Evolutionary conservation across 2,329 filamentous ascomycete genomes (phyloP).

Genomic region (Sclerotinia minor): DNA sequence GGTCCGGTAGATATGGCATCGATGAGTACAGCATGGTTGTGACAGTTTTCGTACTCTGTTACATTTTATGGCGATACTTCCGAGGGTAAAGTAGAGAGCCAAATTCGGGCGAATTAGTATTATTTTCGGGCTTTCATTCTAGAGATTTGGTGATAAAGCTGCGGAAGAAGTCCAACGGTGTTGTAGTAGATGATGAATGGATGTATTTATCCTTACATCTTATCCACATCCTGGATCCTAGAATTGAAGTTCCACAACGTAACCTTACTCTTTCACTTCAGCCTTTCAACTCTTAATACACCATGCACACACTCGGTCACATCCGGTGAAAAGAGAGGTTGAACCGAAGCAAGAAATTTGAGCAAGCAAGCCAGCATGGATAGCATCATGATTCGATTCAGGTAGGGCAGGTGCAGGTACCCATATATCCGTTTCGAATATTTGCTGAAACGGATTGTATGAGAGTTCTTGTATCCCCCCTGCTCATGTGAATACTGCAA

Average conservation of each 20-base stretch:
- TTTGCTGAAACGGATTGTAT: conserved; percentile 16
- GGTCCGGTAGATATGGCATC: background rate
- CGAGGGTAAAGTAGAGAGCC: background rate
- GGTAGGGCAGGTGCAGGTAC: conserved; percentile 16
- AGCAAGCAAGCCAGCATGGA: conserved; percentile 20
- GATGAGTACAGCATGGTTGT: conserved; percentile 9
- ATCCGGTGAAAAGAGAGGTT: conserved; percentile 12
- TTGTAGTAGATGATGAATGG: background rate
- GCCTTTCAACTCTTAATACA: conserved; percentile 2
- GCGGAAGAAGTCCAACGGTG: background rate
- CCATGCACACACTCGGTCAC: conserved; percentile 17
- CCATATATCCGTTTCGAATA: conserved; percentile 25
- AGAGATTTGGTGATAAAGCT: background rate
- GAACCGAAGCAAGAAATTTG: conserved; percentile 16
- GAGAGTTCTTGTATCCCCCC: conserved; percentile 2
- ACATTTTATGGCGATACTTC: background rate
- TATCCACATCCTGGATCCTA: background rate
- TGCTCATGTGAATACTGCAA: background rate
- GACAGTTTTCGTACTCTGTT: conserved; percentile 16
- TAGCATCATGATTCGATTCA: conserved; percentile 12
- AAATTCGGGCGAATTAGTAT: background rate
- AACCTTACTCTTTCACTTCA: background rate
- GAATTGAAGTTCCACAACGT: background rate
- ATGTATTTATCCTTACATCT: conserved; percentile 4
- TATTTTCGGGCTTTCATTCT: background rate